Conservation (phyloP, 176 grass and related monocot genomes). For the Musa beccarii region DNA sequence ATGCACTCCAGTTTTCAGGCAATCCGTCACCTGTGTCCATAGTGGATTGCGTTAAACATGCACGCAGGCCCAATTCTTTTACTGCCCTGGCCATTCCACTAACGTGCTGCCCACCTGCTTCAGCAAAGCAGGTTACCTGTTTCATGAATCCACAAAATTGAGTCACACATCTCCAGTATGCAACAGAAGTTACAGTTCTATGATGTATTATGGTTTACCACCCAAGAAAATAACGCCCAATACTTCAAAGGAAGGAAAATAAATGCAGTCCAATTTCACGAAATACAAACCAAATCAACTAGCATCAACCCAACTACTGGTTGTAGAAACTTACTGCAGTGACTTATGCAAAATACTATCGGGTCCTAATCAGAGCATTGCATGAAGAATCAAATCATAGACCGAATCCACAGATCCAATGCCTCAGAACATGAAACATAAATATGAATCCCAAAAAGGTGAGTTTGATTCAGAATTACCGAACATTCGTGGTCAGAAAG, state of each 20-base stretch:
- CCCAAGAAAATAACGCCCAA: too few species aligned
- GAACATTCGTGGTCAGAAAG: neutral
- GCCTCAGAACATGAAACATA: neutral
- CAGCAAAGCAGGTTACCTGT: constrained; percentile 91
- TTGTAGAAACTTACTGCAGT: too few species aligned
- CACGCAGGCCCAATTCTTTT: constrained; percentile 59
- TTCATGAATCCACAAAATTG: constrained; percentile 1
- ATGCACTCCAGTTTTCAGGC: constrained; percentile 57
- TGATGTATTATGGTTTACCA: too few species aligned
- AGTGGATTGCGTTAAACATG: constrained; percentile 74
- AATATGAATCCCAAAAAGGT: neutral
- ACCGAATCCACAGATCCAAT: too few species aligned
- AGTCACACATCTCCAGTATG: neutral
- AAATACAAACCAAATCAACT: neutral
- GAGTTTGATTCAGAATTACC: neutral
- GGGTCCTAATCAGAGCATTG: too few species aligned
- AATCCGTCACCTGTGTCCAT: constrained; percentile 86
- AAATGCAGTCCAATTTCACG: too few species aligned
- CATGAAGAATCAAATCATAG: too few species aligned
- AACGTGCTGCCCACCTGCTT: constrained; percentile 89
- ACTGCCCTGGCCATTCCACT: constrained; percentile 73
- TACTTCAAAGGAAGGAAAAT: too few species aligned
- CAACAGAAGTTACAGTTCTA: neutral
- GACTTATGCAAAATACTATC: too few species aligned
- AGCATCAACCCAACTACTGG: neutral